These are phyloP conservation scores for Anisodus tanguticus DNA, from an alignment of 257 asterid genomes.

Conservation along the genomic window DNA sequence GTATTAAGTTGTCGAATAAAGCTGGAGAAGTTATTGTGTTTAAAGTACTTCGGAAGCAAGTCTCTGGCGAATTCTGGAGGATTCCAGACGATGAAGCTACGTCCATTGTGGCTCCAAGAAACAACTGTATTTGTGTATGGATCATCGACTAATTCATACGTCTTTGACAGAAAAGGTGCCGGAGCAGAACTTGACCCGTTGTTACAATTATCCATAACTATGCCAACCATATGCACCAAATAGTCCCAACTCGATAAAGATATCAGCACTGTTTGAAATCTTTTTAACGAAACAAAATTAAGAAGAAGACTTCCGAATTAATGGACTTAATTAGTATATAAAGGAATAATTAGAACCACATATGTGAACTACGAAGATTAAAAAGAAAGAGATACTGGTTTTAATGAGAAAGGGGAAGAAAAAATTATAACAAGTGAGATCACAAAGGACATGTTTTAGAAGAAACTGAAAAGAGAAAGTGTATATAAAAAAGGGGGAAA, in stretches of 20 bases:
- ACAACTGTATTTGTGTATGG: constrained; percentile 60
- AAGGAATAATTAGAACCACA: neutral
- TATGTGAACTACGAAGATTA: neutral
- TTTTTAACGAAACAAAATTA: too few relatives aligned
- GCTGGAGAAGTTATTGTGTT: constrained; percentile 93
- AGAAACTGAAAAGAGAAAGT: neutral
- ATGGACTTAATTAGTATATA: neutral
- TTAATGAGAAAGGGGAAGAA: neutral
- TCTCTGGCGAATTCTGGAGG: constrained; percentile 89
- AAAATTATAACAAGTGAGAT: neutral
- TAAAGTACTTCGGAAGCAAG: constrained; percentile 83
- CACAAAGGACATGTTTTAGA: neutral
- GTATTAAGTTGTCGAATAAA: constrained; percentile 93
- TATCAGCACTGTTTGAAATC: neutral
- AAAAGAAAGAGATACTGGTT: neutral
- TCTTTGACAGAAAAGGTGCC: constrained; percentile 86
- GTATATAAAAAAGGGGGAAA: neutral
- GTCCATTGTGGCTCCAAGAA: constrained; percentile 72
- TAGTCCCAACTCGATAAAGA: too few relatives aligned
- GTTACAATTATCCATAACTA: constrained; percentile 66
- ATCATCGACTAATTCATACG: constrained; percentile 91
- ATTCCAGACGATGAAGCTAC: constrained; percentile 84
- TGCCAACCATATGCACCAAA: neutral
- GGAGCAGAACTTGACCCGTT: constrained; percentile 70
- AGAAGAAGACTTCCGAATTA: too few relatives aligned